Evolutionary conservation across 2,329 filamentous ascomycete genomes (phyloP), one percentile per base, ranked within the genome.

Genomic region (Penicillium rolfsii): DNA sequence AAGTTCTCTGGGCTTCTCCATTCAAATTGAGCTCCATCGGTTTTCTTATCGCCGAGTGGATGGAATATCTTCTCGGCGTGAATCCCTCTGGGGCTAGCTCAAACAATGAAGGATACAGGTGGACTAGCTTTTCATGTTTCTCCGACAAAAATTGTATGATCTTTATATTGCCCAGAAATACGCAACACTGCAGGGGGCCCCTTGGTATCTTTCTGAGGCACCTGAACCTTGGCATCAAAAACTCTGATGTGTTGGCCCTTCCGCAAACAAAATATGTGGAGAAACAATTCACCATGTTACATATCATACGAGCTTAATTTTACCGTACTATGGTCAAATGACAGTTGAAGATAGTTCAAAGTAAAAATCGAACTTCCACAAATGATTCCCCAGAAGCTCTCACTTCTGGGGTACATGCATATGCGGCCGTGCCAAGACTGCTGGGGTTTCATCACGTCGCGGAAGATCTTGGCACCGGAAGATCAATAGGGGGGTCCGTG

Each of bases 141-240:
- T 66, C 62, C 62, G 64, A 64, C 60, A 26, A 2, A 7, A 14
- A 35, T 55, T 45, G 64, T 63, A 30, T 64, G 62, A 66, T 53
- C 40, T 6, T 61, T 48, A 46, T 14, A 28, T 22, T 36, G 33
- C 35, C 36, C 40, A 46, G 48, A 59, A 59, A 26, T 22, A 14
- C 26, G 16, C 24, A 14, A 5, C 38, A 33, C 52, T 22, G 24
- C 28, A 50, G 28, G 16, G 26, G 52, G 19, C 24, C 12, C 50
- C n/a, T 45, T 30, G 19, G 40, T 24, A 35, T 16, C 41, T n/a
- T 24, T 16, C 22, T 8, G 41, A 36, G 35, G 36, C 12, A 16
- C 19, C 12, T 8, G 14, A 41, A 26, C 41, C 59, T 65, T 65
- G 62, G 63, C 63, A 60, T 60, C 4, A 12, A 16, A 12, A 30